Base-by-base conservation (phyloP, 208 protist species). In the Crithidia mellificae region DNA sequence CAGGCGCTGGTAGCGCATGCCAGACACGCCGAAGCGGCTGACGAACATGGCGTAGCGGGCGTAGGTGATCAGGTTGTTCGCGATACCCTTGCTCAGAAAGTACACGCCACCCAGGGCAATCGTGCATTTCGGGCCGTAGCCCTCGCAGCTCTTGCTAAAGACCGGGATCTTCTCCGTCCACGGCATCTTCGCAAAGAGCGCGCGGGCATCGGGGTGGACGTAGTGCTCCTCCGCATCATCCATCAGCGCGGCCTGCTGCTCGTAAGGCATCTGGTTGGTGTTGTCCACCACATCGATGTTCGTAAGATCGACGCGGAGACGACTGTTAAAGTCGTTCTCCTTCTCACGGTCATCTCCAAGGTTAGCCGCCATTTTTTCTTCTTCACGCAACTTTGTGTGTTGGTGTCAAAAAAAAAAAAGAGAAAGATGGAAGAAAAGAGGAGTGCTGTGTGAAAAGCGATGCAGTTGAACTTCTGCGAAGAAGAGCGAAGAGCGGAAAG, bases 51-150 rank as follows among this genome's bases (percentile, higher is more conserved):
- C 70, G 61, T 74, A 79, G 36, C 64, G 47, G 11, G 76, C 73
- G 54, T 57, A 68, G 39, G 39, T 67, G 43, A 94, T 73, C 29
- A 84, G 54, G 36, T 90, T 67, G 54, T 77, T 70, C 34, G 76
- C 73, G 39, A 85, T 68, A 14, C 84, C 83, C 58, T 86, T 86
- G 70, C 24, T 72, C 20, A 90, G 68, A 32, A 90, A 80, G 74
- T 85, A 82, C 39, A 52, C 56, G 20, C 85, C 41, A 22, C 78
- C 80, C 19, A 88, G 65, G 2, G 80, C 50, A 8, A 81, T 55
- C 6, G 74, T 79, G 41, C 56, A 76, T 17, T 56, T 74, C 15
- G 72, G 77, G 25, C 80, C 86, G 56, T 77, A 87, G n/a, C 63
- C 83, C 34, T 84, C 70, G 64, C 63, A 73, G 52, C 74, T 67